A percentile compares a stretch with the other conserved stretches of the same genome.
Conservation (phyloP, 2,329 filamentous ascomycete genomes). For the Bipolaris bicolor region DNA sequence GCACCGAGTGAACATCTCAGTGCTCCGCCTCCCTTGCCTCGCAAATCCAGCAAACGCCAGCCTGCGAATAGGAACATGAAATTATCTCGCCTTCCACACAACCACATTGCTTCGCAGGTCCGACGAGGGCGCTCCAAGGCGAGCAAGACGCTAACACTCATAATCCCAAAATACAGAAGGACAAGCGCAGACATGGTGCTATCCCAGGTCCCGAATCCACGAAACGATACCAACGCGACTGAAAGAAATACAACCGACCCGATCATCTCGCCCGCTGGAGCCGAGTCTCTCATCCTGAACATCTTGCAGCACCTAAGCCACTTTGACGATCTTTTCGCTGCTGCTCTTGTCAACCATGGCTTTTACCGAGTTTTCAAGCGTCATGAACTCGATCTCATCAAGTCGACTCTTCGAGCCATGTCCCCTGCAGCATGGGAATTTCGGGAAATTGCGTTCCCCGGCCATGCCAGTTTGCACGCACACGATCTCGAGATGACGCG, state of each 20-base stretch:
- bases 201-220: constrained; percentile 27
- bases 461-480: constrained; percentile 51
- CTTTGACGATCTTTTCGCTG: constrained; percentile 62
- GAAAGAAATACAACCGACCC: constrained; percentile 30
- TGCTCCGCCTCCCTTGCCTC: constrained; percentile 46
- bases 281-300: constrained; percentile 58
- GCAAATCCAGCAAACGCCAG: constrained; percentile 52
- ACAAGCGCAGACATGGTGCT: constrained; percentile 30
- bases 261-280: constrained; percentile 51
- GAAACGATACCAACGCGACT: not conserved
- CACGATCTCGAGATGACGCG: constrained; percentile 53
- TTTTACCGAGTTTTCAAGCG: constrained; percentile 65
- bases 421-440: constrained; percentile 67
- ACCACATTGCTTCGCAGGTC: constrained; percentile 43
- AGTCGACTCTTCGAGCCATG: constrained; percentile 57
- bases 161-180: constrained; percentile 30
- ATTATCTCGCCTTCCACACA: constrained; percentile 33
- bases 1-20: constrained; percentile 10
- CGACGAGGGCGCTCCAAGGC: constrained; percentile 23
- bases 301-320: constrained; percentile 58
- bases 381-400: constrained; percentile 62
- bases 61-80: constrained; percentile 29
- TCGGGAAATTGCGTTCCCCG: constrained; percentile 63
- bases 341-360: constrained; percentile 60
- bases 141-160: constrained; percentile 32